phyloP scores from a whole-genome alignment of 176 grass and related monocot genomes.

The Ensete ventricosum region DNA sequence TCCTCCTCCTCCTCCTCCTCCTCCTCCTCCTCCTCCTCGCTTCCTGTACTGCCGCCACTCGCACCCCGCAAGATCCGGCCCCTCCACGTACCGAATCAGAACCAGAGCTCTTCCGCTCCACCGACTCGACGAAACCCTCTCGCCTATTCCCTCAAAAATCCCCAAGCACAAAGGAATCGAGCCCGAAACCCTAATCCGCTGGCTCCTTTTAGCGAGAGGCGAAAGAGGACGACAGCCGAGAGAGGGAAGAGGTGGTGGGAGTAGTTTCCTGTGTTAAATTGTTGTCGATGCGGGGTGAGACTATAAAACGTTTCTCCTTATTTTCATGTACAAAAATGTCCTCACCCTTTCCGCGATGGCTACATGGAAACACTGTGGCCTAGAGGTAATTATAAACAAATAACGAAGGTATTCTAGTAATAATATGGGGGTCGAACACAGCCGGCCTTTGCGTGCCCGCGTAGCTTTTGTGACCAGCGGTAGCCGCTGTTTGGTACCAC shows the following conservation, averaged over 20 bases:
- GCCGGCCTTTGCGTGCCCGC: background rate
- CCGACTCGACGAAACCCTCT: background rate
- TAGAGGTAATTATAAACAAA: too few species aligned
- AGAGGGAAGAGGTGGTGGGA: background rate
- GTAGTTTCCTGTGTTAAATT: background rate
- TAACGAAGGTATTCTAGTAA: background rate
- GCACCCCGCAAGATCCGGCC: background rate
- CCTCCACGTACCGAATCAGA: background rate
- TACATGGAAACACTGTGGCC: rapidly evolving
- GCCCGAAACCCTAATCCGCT: background rate
- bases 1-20: too few species aligned
- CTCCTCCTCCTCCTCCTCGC: too few species aligned
- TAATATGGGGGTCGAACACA: background rate
- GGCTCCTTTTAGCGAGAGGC: background rate
- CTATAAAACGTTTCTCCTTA: background rate
- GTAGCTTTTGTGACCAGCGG: background rate
- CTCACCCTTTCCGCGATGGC: too few species aligned
- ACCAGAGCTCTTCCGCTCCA: background rate
- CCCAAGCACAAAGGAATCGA: background rate
- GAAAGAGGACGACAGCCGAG: background rate
- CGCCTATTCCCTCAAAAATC: background rate
- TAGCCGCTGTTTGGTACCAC: background rate
- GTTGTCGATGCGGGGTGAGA: background rate
- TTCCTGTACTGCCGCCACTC: background rate
- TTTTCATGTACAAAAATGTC: background rate